phyloP scores from a whole-genome alignment of 345 rosid genomes.

The Ceriops decandra region DNA sequence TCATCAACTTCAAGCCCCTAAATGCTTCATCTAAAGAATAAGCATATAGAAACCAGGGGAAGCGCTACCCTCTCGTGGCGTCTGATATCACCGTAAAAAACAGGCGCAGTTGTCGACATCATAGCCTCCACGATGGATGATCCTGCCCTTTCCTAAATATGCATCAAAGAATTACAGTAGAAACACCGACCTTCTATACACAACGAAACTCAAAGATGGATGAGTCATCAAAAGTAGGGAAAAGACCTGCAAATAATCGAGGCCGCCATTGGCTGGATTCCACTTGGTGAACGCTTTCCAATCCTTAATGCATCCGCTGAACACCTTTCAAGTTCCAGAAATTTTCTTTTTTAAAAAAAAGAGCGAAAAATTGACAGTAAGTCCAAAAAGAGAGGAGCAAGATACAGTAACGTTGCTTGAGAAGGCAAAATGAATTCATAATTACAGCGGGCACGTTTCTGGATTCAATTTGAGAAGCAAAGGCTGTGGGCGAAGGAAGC shows the following conservation, averaged over 20 bases:
- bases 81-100: constrained; percentile 78
- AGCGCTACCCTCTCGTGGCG: constrained; percentile 77
- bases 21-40: constrained; percentile 1
- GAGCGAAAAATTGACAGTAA: not conserved
- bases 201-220: not conserved
- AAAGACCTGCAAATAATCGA: constrained; percentile 71
- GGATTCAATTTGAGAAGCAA: constrained; percentile 59
- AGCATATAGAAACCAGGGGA: not conserved
- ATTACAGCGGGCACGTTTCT: constrained; percentile 65
- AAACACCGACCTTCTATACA: no score
- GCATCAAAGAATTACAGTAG: not conserved
- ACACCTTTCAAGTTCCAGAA: constrained; percentile 37
- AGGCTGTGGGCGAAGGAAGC: constrained; percentile 45
- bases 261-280: constrained; percentile 68
- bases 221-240: not conserved
- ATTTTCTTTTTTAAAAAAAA: no score
- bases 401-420: not conserved
- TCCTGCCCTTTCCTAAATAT: constrained; percentile 58
- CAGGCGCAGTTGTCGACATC: constrained; percentile 64
- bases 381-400: not conserved
- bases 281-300: constrained; percentile 67
- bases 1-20: constrained; percentile 10
- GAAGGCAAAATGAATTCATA: not conserved
- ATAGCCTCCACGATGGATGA: constrained; percentile 67
- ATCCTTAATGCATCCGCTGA: constrained; percentile 48